Evolutionary conservation across 768 basidiomycete species (phyloP), one percentile per base, ranked within the genome.

Genomic region (Termitomyces sp.): DNA sequence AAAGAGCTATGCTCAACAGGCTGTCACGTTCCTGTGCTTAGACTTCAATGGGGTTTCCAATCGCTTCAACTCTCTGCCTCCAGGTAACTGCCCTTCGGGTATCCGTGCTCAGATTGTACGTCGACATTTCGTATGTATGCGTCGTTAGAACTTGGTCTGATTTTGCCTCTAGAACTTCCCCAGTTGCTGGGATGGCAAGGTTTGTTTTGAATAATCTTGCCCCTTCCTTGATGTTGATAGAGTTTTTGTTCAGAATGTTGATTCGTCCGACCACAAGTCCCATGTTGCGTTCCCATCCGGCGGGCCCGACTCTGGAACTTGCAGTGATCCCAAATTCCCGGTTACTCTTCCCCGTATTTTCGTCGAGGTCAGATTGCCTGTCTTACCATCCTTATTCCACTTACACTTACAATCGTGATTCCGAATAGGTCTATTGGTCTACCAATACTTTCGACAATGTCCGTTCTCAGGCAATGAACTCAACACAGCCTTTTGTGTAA

Each of bases 141-240:
- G 30, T 36, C 50, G 50, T 49, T 47, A 20, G 33, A 16, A 38
- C 40, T 10, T 46, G 20, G 47, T 51, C 35, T 23, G 12, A 48
- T n/a, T 43, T 54, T 50, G 28, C 13, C 51, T 16, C 50, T 54
- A 82, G 79, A 81, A 80, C 63, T 80, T 82, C 70, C 79, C 76
- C 8, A 81, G 77, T 59, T 83, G 82, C 67, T 83, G 82, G 82
- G 78, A 83, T 64, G 82, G 82, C 61, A 76, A 78, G 76, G 79
- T 80, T 55, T 38, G 63, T 53, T 47, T 51, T 49, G 8, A 23
- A 26, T 3, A 23, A 50, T n/a, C 26, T 5, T 18, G 28, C 28
- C 44, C n/a, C 14, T 49, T 16, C 30, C 33, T 48, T 48, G 10
- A 30, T 55, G 55, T 23, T 44, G 10, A 33, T 41, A 41, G 59